Base-by-base conservation (phyloP, 2,329 filamentous ascomycete genomes). In the Trichoderma sp. region DNA sequence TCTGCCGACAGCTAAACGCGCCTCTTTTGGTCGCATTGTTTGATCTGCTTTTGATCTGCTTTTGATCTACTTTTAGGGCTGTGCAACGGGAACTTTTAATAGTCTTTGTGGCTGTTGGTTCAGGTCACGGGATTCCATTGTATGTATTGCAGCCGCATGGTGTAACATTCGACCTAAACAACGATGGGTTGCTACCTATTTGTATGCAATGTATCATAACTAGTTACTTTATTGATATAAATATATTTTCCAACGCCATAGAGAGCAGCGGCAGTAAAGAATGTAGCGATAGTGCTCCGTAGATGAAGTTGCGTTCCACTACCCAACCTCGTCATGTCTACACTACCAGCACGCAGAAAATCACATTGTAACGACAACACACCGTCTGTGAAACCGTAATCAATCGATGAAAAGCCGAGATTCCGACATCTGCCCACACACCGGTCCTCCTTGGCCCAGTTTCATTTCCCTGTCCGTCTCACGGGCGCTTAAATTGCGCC, bases 401-500 rank as follows among this genome's bases (percentile, higher is more conserved):
- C 10, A 19, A 12, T 19, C 4, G 2, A 45, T 19, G 17, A n/a
- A 45, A 19, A 1, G 39, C 39, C 39, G 39, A 22, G 1, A 45
- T 45, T 19, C 39, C n/a, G 39, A 45, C 9, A 19, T 45, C 39
- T 45, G n/a, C 9, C 9, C 39, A n/a, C n/a, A 22, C 39, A 19
- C 17, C 12, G n/a, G 9, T 19, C 52, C 17, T 34, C 8, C 25
- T 42, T 19, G 15, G 15, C 48, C 45, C n/a, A 25, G 59, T 52
- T 53, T 53, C 59, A 63, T 52, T 52, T 37, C 59, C 60, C 19
- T 50, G 58, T 50, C 32, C 8, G 34, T 54, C 60, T 54, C 17
- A 54, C 48, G n/a, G 60, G 60, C 60, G 60, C 60, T 64, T 64
- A 64, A 52, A 8, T 17, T 52, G n/a, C 50, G 13, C n/a, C 48